Evolutionary conservation across 2,329 filamentous ascomycete genomes (phyloP).

Genomic region (Chrysoporthe deuterocubensis): DNA sequence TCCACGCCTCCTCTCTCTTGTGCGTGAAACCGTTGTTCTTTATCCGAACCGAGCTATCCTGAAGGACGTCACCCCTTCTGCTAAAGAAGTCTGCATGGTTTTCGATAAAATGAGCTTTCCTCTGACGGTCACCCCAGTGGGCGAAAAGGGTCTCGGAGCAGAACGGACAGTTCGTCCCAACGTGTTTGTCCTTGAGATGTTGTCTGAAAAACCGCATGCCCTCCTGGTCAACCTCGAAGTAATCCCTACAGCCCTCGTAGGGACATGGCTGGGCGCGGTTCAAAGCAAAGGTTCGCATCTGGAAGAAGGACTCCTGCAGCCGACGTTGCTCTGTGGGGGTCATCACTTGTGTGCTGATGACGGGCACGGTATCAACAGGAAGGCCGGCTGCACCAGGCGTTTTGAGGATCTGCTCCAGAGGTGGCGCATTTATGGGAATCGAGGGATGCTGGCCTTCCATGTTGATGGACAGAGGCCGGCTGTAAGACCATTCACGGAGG

Average conservation of each 20-base stretch:
- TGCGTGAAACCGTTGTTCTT: conserved; percentile 10
- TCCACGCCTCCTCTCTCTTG: conserved; percentile 26
- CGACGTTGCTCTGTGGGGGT: conserved; percentile 46
- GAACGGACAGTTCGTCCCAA: conserved; percentile 41
- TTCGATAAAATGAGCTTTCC: conserved; percentile 36
- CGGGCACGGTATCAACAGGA: conserved; percentile 38
- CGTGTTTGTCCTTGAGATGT: conserved; percentile 44
- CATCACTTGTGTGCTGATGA: conserved; percentile 43
- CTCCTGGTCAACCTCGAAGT: conserved; percentile 38
- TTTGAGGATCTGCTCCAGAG: conserved; percentile 43
- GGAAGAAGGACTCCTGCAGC: conserved; percentile 42
- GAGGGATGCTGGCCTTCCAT: conserved; percentile 37
- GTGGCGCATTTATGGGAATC: conserved; percentile 42
- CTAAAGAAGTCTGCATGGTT: conserved; percentile 36
- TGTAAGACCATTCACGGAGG: conserved; percentile 38
- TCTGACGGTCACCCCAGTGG: conserved; percentile 37
- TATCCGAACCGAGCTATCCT: conserved; percentile 7
- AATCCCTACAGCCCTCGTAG: conserved; percentile 42
- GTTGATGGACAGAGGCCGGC: conserved; percentile 33
- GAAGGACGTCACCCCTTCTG: conserved; percentile 12
- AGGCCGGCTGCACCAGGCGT: conserved; percentile 34
- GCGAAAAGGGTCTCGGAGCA: conserved; percentile 39
- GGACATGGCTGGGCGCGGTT: conserved; percentile 44
- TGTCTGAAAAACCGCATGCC: conserved; percentile 34
- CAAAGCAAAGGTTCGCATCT: conserved; percentile 41